phyloP scores from a whole-genome alignment of 352 stramenopile species.

The Globisporangium spiculum region DNA sequence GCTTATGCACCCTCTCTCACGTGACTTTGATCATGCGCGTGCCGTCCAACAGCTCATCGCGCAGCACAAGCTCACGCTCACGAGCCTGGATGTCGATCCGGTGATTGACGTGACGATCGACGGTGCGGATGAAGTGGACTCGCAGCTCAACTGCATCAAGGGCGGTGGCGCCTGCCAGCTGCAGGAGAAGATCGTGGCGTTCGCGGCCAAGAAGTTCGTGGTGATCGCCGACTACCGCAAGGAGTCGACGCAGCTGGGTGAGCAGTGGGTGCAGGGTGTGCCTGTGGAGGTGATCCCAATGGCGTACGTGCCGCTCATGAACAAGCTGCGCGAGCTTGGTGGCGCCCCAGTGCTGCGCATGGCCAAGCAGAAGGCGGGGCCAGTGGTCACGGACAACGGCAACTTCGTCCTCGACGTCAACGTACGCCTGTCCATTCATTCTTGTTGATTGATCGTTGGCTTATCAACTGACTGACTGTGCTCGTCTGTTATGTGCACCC shows the following conservation, averaged over 20 bases:
- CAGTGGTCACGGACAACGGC: constrained; percentile 97
- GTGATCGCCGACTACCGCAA: constrained; percentile 96
- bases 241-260: constrained; percentile 81
- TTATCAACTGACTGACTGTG: neutral
- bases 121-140: constrained; percentile 97
- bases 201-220: constrained; percentile 97
- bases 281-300: constrained; percentile 97
- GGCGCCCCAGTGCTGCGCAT: constrained; percentile 71
- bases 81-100: constrained; percentile 75
- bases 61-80: constrained; percentile 74
- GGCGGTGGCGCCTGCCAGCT: constrained; percentile 95
- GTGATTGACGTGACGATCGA: constrained; percentile 98
- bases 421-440: constrained; percentile 17
- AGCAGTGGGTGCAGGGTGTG: constrained; percentile 89
- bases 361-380: constrained; percentile 91
- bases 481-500: neutral
- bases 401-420: constrained; percentile 91
- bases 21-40: neutral
- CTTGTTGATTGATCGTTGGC: neutral
- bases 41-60: constrained; percentile 67
- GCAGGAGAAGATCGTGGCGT: constrained; percentile 93
- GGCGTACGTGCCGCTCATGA: constrained; percentile 94
- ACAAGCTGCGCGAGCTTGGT: constrained; percentile 54
- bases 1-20: neutral
- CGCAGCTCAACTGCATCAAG: constrained; percentile 98